phyloP scores from a whole-genome alignment of 176 grass and related monocot species.

The Oryza punctata region DNA sequence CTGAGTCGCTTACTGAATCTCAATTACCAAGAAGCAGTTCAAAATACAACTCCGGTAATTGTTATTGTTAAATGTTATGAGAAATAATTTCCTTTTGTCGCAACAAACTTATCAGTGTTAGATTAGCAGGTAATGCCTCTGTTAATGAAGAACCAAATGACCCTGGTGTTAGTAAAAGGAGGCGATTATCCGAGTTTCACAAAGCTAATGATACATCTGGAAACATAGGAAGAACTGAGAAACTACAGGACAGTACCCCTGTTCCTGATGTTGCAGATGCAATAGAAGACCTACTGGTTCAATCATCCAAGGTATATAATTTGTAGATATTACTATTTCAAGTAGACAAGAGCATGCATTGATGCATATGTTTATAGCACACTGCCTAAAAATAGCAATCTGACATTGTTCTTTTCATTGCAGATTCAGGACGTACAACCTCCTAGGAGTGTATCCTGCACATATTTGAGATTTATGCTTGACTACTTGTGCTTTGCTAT shows the following conservation, averaged over 20 bases:
- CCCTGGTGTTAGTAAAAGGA: constrained; percentile 51
- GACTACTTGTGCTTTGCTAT: constrained; percentile 2
- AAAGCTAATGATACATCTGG: constrained; percentile 35
- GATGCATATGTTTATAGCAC: not conserved
- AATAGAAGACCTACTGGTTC: constrained; percentile 77
- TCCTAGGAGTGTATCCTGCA: constrained; percentile 67
- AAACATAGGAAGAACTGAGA: constrained; percentile 45
- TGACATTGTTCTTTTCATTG: constrained; percentile 17
- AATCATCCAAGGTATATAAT: constrained; percentile 72
- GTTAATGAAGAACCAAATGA: constrained; percentile 48
- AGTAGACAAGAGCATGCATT: not conserved
- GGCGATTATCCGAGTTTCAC: constrained; percentile 40
- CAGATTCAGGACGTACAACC: constrained; percentile 73
- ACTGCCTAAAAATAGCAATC: not conserved
- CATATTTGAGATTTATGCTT: not conserved
- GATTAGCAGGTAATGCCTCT: constrained; percentile 38
- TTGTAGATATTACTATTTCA: constrained; percentile 30
- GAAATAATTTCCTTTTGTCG: constrained; percentile 25
- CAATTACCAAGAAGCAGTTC: constrained; percentile 42
- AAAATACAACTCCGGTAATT: constrained; percentile 59
- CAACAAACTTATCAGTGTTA: constrained; percentile 18
- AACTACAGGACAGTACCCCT: constrained; percentile 39
- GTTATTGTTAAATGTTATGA: constrained; percentile 1
- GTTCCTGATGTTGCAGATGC: constrained; percentile 84
- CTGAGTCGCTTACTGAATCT: constrained; percentile 39